Evolutionary conservation across 768 basidiomycete species (phyloP), one percentile per base, ranked within the genome.

Genomic region (Tricholomella constricta): DNA sequence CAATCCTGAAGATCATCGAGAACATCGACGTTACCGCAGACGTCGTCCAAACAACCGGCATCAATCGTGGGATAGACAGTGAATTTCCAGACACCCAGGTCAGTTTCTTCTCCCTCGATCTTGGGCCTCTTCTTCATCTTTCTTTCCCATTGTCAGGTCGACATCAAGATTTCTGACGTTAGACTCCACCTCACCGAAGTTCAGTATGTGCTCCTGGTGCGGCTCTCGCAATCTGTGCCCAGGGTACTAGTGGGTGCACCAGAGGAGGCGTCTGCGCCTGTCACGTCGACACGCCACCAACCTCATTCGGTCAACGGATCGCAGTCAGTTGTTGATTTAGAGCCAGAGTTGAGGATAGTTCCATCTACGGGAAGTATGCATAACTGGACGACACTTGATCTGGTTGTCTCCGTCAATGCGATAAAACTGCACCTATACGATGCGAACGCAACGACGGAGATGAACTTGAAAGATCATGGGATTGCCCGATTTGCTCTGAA

Each of bases 381-480:
- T 66, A 5, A 64, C 55, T 32, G 31, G 31, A 26, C 56, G 60
- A 78, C 80, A 1, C 38, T 95, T 36, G 91, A 95, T 65, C 62
- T 97, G 37, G 77, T 85, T 15, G 82, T 98, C 50, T 78, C 78
- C 2, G 73, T 98, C 45, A 74, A 80, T 43, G 73, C 83, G 0
- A 78, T 98, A 62, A 89, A 87, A 61, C 76, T 98, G 12, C 93
- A 98, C 62, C 75, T 99, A 11, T 98, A 93, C 68, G 92, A 91
- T 55, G 75, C 68, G 6, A 70, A 70, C 36, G 94, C 89, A 1
- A 78, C 77, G 12, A 72, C 73, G 2, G 78, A 83, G 42, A 59
- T 72, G 7, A 81, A 79, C 54, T 67, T 95, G 51, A 83, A 84
- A 67, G 82, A 87, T 1, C 84, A 88, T 57, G 92, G 94, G 32